These are phyloP conservation scores for Blastobotrys elegans DNA, from an alignment of 1,139 yeast species.

Conservation along the genomic window DNA sequence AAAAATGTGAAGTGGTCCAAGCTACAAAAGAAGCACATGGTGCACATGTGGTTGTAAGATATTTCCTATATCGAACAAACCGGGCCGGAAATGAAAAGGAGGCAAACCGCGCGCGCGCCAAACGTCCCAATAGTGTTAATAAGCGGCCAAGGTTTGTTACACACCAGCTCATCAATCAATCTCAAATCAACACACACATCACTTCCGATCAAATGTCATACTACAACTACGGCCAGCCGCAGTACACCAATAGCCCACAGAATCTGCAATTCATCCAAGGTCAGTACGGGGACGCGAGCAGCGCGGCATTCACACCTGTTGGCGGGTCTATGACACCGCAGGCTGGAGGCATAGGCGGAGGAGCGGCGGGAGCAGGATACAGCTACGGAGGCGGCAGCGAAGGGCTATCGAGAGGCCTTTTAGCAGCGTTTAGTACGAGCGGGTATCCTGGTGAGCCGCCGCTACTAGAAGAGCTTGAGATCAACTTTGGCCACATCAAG, in stretches of 20 bases:
- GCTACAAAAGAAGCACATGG: too few species aligned
- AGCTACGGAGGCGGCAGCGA: constrained; percentile 32
- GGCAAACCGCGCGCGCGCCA: too few species aligned
- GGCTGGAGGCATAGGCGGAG: constrained; percentile 1
- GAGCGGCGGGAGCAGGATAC: constrained; percentile 16
- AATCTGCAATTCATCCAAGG: constrained; percentile 34
- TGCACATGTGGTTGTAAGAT: too few species aligned
- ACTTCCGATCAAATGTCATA: constrained; percentile 14
- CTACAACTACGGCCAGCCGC: constrained; percentile 16
- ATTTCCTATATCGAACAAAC: too few species aligned
- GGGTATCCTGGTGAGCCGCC: constrained; percentile 97
- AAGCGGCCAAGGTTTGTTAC: too few species aligned
- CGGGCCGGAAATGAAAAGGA: too few species aligned
- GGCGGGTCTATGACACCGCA: constrained; percentile 24
- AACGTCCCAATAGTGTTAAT: too few species aligned
- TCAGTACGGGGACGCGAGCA: constrained; percentile 21
- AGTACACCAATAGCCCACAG: constrained; percentile 17
- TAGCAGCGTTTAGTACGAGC: constrained; percentile 89
- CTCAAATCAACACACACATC: background rate
- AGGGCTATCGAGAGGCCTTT: constrained; percentile 63
- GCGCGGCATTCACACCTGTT: constrained; percentile 14
- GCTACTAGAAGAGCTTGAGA: constrained; percentile 84
- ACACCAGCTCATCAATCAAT: too few species aligned
- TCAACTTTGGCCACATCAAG: constrained; percentile 83
- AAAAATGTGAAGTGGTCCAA: too few species aligned